phyloP scores from a whole-genome alignment of 2,329 filamentous ascomycete genomes.

The Biscogniauxia mediterranea region DNA sequence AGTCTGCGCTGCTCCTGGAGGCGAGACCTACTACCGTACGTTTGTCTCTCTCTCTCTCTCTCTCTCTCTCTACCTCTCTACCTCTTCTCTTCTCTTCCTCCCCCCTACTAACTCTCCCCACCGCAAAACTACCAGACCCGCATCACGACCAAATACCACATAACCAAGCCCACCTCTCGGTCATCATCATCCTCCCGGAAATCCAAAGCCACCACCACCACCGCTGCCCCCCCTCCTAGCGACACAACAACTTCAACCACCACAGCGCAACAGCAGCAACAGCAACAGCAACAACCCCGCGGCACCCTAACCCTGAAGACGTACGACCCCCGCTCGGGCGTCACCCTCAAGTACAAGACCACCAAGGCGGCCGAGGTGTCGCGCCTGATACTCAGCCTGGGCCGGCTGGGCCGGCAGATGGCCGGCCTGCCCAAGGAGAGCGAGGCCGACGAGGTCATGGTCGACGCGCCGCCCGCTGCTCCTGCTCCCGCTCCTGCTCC shows the following conservation, averaged over 20 bases:
- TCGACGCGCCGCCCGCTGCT: slow-evolving; percentile 28
- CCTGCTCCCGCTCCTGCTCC: slow-evolving; percentile 21
- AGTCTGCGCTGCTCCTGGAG: slow-evolving; percentile 81
- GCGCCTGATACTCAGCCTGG: slow-evolving; percentile 74
- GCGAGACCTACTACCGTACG: slow-evolving; percentile 81
- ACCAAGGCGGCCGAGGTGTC: slow-evolving; percentile 89
- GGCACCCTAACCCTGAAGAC: slow-evolving; percentile 83
- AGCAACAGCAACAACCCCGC: slow-evolving; percentile 43
- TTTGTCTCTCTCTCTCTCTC: slow-evolving; percentile 13
- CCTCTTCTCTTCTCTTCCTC: not conserved
- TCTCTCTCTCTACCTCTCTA: not conserved
- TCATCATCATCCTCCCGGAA: slow-evolving; percentile 7
- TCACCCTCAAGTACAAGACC: slow-evolving; percentile 86
- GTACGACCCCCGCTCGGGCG: slow-evolving; percentile 78
- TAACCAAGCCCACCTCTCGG: slow-evolving; percentile 46
- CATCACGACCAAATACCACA: slow-evolving; percentile 90
- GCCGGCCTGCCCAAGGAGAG: slow-evolving; percentile 48
- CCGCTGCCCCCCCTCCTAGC: slow-evolving; percentile 8
- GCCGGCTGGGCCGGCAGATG: slow-evolving; percentile 70
- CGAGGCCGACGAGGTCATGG: slow-evolving; percentile 42
- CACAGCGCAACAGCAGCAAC: slow-evolving; percentile 26
- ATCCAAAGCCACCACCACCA: slow-evolving; percentile 18
- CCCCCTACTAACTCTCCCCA: slow-evolving; percentile 3
- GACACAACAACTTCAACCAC: slow-evolving; percentile 8
- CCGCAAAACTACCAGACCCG: slow-evolving; percentile 59